phyloP scores from a whole-genome alignment of 2,329 filamentous ascomycete genomes.

The Cercospora beticola region DNA sequence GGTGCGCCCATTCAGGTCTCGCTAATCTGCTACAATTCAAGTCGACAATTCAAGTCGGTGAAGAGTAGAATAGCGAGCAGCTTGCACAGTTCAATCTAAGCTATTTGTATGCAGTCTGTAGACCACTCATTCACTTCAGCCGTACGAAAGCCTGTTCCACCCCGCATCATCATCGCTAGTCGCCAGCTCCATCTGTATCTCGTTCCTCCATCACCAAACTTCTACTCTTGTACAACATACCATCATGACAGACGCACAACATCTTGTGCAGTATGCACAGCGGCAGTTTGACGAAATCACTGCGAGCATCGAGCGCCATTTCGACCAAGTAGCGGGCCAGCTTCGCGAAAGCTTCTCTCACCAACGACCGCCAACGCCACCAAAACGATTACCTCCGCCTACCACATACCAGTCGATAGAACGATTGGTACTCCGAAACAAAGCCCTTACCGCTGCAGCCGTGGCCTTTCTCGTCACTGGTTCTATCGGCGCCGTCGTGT shows the following conservation, averaged over 20 bases:
- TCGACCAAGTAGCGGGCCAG: slow-evolving; percentile 70
- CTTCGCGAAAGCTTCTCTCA: slow-evolving; percentile 70
- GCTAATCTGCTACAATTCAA: background rate
- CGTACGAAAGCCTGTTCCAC: background rate
- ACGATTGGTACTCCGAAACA: slow-evolving; percentile 71
- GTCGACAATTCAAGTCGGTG: background rate
- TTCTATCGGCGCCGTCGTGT: slow-evolving; percentile 46
- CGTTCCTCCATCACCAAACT: background rate
- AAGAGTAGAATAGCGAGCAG: background rate
- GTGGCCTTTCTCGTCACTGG: slow-evolving; percentile 69
- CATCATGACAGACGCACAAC: slow-evolving; percentile 40
- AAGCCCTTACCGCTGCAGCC: slow-evolving; percentile 69
- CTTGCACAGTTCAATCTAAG: background rate
- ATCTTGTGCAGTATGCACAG: slow-evolving; percentile 39
- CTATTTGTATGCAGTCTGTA: background rate
- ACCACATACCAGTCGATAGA: slow-evolving; percentile 59
- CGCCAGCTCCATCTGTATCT: background rate
- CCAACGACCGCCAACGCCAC: slow-evolving; percentile 51
- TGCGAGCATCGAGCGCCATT: slow-evolving; percentile 75
- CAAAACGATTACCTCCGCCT: slow-evolving; percentile 42
- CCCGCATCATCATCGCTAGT: background rate
- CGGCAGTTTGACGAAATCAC: slow-evolving; percentile 59
- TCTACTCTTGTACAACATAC: background rate
- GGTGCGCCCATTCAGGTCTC: background rate
- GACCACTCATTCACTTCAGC: background rate